These are phyloP conservation scores for Musa acuminata DNA, from an alignment of 176 grass and related monocot genomes.

Conservation along the genomic window DNA sequence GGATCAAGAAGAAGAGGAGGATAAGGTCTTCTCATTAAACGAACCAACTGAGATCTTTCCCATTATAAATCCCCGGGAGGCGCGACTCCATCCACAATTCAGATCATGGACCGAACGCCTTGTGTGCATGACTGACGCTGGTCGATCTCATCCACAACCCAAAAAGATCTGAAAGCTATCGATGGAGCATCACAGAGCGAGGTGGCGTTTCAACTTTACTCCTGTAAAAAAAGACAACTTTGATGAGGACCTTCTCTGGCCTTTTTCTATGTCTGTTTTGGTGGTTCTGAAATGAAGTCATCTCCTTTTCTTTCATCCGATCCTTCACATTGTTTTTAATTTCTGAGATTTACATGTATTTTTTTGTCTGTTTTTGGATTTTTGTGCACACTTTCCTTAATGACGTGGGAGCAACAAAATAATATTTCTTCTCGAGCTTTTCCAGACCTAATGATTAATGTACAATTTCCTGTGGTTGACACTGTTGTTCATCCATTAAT, in stretches of 20 bases:
- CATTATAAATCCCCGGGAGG: too few species aligned
- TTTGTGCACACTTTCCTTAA: not conserved
- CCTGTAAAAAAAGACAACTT: not conserved
- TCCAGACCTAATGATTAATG: too few species aligned
- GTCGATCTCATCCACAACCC: not conserved
- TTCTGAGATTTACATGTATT: not conserved
- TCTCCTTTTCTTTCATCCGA: not conserved
- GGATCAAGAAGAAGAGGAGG: too few species aligned
- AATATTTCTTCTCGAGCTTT: too few species aligned
- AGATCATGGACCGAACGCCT: not conserved
- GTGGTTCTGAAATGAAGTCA: not conserved
- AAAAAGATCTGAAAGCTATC: not conserved
- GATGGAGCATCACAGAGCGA: not conserved
- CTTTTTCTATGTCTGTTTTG: not conserved
- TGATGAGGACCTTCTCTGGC: not conserved
- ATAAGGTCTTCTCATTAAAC: too few species aligned
- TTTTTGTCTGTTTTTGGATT: not conserved
- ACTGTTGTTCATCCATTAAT: too few species aligned
- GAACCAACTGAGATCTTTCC: too few species aligned
- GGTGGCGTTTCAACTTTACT: not conserved
- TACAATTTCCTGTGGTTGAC: too few species aligned
- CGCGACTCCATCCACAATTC: not conserved
- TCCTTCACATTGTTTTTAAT: not conserved
- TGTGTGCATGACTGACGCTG: not conserved
- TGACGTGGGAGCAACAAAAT: too few species aligned